Evolutionary conservation across 78 protist species (phyloP), one percentile per base, ranked within the genome.

Genomic region (Dictyostelium capitatum): DNA sequence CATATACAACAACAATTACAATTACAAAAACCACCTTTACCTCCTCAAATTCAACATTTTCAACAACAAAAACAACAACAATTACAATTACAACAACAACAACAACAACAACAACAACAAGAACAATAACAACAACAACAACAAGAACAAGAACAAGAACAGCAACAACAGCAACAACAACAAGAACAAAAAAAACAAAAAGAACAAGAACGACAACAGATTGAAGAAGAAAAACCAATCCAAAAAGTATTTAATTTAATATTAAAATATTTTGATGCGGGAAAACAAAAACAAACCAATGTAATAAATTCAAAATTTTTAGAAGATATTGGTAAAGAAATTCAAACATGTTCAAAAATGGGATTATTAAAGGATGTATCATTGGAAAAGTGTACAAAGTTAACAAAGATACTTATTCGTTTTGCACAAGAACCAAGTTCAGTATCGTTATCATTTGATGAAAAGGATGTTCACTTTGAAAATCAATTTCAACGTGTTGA

Each of bases 371-470:
- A 65, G n/a, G 93, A 87, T 14, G 28, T 87, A 5, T 25, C 74
- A 25, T 9, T 87, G 48, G 93, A 87, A 62, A 25, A 65, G 12
- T 87, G 65, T 64, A 84, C 93, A 20, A 25, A 57, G n/a, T 6
- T 87, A 3, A 59, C 78, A 47, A 83, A 87, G 25, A 12, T 37
- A 9, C 51, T 87, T 17, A 28, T 77, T 19, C 30, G n/a, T 10
- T 47, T 50, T 25, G 12, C 82, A 23, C 77, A 77, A 69, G 84
- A 74, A 6, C 47, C 85, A 28, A 25, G 28, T 28, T 15, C 57
- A 3, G 69, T 59, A 0, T 87, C 93, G 20, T 80, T 87, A 15
- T 47, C 84, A 6, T 87, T 47, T 25, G 62, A 51, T n/a, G 77
- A 59, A 30, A 25, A 74, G 10, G 62, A 46, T 25, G 19, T 9